Conservation (phyloP, 169 alveolate genomes). For the Babesia ovis region DNA sequence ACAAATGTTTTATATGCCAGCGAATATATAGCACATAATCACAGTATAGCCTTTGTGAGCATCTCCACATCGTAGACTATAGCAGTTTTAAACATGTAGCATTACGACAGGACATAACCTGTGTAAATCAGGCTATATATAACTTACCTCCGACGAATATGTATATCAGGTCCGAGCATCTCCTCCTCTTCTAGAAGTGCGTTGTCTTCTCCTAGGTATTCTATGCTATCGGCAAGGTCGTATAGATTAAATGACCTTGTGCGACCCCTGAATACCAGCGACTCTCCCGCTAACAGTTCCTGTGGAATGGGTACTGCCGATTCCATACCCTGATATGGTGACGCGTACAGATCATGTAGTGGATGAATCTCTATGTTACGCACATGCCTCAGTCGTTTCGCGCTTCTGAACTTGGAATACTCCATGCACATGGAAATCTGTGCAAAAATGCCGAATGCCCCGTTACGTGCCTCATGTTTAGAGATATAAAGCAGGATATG, state of each 20-base stretch:
- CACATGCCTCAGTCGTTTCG: conserved; percentile 10
- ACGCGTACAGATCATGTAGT: conserved; percentile 18
- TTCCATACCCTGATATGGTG: conserved; percentile 5
- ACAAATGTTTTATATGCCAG: no score
- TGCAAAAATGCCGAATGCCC: conserved; percentile 60
- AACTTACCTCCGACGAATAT: conserved; percentile 25
- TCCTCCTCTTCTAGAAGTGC: conserved; percentile 45
- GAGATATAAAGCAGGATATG: conserved; percentile 39
- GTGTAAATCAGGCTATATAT: background rate
- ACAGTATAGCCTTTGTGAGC: no score
- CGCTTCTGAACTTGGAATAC: conserved; percentile 10
- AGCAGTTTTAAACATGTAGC: no score
- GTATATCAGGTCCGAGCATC: conserved; percentile 18
- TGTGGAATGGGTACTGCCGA: conserved; percentile 35
- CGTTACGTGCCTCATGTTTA: conserved; percentile 28
- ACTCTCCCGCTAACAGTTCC: conserved; percentile 51
- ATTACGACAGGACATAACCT: no score
- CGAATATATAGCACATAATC: no score
- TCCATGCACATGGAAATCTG: conserved; percentile 55
- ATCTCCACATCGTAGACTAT: no score
- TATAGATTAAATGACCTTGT: conserved; percentile 35
- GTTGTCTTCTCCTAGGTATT: conserved; percentile 55
- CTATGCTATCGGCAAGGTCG: conserved; percentile 61
- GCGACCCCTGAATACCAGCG: conserved; percentile 27
- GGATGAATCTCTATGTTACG: conserved; percentile 41